phyloP scores from a whole-genome alignment of 306 rosid genomes.

The Quillaja saponaria region DNA sequence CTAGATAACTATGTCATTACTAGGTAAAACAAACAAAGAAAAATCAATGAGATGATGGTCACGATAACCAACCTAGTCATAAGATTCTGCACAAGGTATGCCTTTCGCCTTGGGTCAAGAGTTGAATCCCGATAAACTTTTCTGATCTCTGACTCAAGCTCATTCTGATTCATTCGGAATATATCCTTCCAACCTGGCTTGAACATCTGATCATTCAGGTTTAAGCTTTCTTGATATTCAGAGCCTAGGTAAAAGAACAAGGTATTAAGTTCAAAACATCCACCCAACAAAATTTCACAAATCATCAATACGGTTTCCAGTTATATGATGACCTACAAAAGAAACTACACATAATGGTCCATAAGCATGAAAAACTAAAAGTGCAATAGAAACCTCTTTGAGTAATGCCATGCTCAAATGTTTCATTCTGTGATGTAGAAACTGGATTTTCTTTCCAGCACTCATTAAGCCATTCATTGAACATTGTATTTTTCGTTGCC shows the following conservation, averaged over 20 bases:
- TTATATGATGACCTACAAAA: neutral
- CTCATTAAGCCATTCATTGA: constrained; percentile 96
- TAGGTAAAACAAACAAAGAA: constrained; percentile 17
- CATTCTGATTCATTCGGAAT: constrained; percentile 98
- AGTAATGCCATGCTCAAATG: constrained; percentile 49
- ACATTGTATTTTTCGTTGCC: constrained; percentile 98
- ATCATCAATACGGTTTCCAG: constrained; percentile 8
- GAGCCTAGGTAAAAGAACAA: constrained; percentile 49
- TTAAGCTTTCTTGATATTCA: constrained; percentile 83
- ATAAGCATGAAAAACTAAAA: no score
- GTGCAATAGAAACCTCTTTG: constrained; percentile 54
- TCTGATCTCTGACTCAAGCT: constrained; percentile 94
- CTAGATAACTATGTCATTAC: constrained; percentile 21
- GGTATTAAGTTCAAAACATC: constrained; percentile 16
- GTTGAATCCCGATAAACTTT: constrained; percentile 90
- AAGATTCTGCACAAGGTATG: constrained; percentile 96
- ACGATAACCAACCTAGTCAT: constrained; percentile 79
- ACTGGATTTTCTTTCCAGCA: constrained; percentile 86
- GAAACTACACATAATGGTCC: neutral
- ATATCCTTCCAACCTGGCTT: constrained; percentile 99
- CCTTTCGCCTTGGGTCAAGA: constrained; percentile 99
- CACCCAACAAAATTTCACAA: constrained; percentile 19
- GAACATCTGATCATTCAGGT: constrained; percentile 89
- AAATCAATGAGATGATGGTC: constrained; percentile 5
- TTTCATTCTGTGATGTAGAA: constrained; percentile 51